Conservation (phyloP, 2,329 filamentous ascomycete species). For the Cercospora berteroae region DNA sequence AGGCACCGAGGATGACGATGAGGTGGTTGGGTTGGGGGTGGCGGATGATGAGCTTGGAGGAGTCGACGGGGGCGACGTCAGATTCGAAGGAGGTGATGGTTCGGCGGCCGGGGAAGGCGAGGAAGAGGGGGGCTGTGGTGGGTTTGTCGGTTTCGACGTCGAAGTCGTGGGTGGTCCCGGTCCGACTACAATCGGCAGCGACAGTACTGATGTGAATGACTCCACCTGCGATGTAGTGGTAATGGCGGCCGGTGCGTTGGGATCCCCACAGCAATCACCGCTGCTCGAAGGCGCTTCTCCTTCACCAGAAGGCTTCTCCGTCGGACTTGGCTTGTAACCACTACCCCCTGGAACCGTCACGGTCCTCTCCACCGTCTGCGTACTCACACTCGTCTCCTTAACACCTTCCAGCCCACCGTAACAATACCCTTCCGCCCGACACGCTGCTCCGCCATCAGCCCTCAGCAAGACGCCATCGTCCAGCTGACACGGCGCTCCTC, state of each 20-base stretch:
- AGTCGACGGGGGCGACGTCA: not conserved
- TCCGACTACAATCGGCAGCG: not conserved
- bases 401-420: not conserved
- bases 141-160: not conserved
- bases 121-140: not conserved
- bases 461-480: not conserved
- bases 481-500: not conserved
- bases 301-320: no score
- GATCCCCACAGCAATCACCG: not conserved
- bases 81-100: not conserved
- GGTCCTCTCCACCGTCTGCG: not conserved
- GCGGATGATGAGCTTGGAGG: not conserved
- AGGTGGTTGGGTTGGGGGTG: not conserved
- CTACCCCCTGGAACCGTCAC: not conserved
- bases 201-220: not conserved
- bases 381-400: not conserved
- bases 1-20: not conserved
- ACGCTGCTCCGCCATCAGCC: not conserved
- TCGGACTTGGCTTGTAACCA: not conserved
- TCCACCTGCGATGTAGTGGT: not conserved
- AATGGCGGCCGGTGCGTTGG: not conserved
- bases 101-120: not conserved
- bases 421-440: slow-evolving; percentile 1
- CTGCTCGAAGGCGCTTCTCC: not conserved
- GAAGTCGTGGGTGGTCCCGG: not conserved